Evolutionary conservation across 371 early-diverging fungal species (phyloP), one percentile per base, ranked within the genome.

Genomic region (Actinomucor elegans): DNA sequence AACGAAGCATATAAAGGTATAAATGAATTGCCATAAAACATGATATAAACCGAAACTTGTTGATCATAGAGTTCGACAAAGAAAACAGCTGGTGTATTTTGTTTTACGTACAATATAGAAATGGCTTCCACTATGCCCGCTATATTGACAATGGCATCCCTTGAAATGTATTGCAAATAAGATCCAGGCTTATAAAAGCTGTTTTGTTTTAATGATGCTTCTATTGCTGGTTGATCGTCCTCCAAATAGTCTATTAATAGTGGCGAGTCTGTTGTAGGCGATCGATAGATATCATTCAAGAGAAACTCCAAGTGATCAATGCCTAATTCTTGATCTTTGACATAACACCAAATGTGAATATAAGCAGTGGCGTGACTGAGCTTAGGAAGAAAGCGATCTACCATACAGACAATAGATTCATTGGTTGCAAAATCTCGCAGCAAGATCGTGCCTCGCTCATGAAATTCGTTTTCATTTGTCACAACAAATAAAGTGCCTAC

Each of bases 331-430:
- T 29, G 8, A 14, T 48, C 12, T 2, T 32, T 48, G 36, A 66
- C 42, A 21, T 32, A 50, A 23, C 48, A 49, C 67, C 67, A 67
- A 12, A 11, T 29, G 18, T 23, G 36, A 43, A 66, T 58, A 1
- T 14, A 5, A 1, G 58, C 55, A 2, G 14, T 11, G 1, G 11
- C 15, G 4, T 50, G 20, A 1, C 29, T 6, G 2, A 52, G 12
- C n/a, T 48, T n/a, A 26, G 55, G 41, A 33, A 32, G 42, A 11
- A 55, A 33, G 9, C 20, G 15, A 29, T 66, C 56, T 0, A 66
- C 44, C 3, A 51, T 42, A 26, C 61, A 61, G 12, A 21, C 24
- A 8, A 66, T 23, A 1, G 38, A 14, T 8, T 36, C 18, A 9
- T 18, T 27, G 18, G 1, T 18, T 5, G 15, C 17, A 4, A 9